A percentile compares a stretch with the other conserved stretches of the same genome.
Conservation (phyloP, 1,284 basidiomycete genomes). For the Puccinia hordei region DNA sequence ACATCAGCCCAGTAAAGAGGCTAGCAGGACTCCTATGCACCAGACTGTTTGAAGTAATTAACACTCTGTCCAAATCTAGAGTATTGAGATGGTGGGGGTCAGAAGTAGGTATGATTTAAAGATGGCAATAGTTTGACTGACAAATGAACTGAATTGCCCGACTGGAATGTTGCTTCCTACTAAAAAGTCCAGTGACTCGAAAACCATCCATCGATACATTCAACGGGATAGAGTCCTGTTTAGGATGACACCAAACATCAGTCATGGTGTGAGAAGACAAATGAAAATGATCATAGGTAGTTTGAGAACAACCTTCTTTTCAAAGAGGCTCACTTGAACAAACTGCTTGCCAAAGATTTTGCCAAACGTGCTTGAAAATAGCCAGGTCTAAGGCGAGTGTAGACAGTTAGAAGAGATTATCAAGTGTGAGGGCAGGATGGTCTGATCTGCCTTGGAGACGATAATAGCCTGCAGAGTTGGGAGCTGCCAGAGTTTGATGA, state of each 20-base stretch:
- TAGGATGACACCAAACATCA: background rate
- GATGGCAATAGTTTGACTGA: background rate
- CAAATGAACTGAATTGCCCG: conserved; percentile 39
- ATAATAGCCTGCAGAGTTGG: too few species aligned
- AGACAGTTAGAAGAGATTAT: too few species aligned
- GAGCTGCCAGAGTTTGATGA: too few species aligned
- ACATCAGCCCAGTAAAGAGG: conserved; percentile 13
- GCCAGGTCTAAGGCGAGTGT: conserved; percentile 12
- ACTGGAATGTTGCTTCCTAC: conserved; percentile 16
- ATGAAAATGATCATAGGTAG: too few species aligned
- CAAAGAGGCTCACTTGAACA: conserved; percentile 12
- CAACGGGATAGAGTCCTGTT: conserved; percentile 21
- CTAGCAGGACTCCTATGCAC: conserved; percentile 19
- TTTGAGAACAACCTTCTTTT: too few species aligned
- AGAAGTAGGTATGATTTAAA: background rate
- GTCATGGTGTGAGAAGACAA: too few species aligned
- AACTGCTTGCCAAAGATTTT: conserved; percentile 32
- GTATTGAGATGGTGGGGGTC: background rate
- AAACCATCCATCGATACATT: conserved; percentile 15
- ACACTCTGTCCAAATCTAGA: conserved; percentile 24
- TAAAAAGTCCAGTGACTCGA: too few species aligned
- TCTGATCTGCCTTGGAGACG: too few species aligned
- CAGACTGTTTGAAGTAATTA: conserved; percentile 23
- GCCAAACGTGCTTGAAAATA: conserved; percentile 33
- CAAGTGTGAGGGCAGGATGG: too few species aligned